phyloP scores from a whole-genome alignment of 2,329 filamentous ascomycete species.

The Fusarium transvaalense region DNA sequence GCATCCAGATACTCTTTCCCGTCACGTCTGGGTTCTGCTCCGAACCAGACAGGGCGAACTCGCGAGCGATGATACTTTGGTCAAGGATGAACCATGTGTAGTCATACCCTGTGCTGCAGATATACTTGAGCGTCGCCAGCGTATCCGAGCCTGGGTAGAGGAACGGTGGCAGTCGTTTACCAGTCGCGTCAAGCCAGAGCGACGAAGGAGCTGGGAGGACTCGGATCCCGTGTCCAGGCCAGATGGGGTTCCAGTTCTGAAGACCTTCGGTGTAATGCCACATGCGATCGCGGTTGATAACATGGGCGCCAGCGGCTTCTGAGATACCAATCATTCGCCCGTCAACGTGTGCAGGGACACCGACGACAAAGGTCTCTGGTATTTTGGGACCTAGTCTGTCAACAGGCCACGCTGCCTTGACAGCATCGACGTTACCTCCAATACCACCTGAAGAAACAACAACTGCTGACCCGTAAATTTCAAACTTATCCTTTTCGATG shows the following conservation, averaged over 20 bases:
- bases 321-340: slow-evolving; percentile 72
- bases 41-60: slow-evolving; percentile 72
- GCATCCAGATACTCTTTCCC: slow-evolving; percentile 66
- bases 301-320: slow-evolving; percentile 63
- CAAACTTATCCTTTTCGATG: slow-evolving; percentile 63
- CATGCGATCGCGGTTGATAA: slow-evolving; percentile 73
- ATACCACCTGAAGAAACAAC: slow-evolving; percentile 70
- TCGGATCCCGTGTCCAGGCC: slow-evolving; percentile 71
- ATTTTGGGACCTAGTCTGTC: slow-evolving; percentile 68
- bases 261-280: slow-evolving; percentile 76
- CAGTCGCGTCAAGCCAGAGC: slow-evolving; percentile 72
- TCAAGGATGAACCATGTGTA: slow-evolving; percentile 74
- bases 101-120: slow-evolving; percentile 71
- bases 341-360: slow-evolving; percentile 74
- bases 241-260: slow-evolving; percentile 72
- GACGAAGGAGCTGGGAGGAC: slow-evolving; percentile 71
- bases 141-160: slow-evolving; percentile 71
- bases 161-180: slow-evolving; percentile 68
- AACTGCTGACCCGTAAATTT: slow-evolving; percentile 65
- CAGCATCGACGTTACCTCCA: slow-evolving; percentile 70
- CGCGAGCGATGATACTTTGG: slow-evolving; percentile 69
- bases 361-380: slow-evolving; percentile 68
- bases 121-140: slow-evolving; percentile 68
- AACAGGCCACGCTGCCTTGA: slow-evolving; percentile 69
- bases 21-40: slow-evolving; percentile 74